Conservation (phyloP, 1,139 yeast genomes). For the Taphrina deformans region DNA sequence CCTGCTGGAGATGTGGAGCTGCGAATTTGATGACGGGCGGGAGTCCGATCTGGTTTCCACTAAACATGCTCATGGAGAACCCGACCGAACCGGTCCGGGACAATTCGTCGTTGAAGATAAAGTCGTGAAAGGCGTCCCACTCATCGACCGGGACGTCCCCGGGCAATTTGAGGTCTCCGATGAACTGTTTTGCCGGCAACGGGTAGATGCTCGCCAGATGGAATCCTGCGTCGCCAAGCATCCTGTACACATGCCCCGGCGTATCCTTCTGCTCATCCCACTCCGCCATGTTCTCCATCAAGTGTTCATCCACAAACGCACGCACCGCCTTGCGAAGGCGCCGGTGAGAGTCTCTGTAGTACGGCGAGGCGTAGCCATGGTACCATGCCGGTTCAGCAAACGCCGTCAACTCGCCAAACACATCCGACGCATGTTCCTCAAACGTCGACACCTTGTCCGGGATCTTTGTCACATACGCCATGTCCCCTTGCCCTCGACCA, state of each 20-base stretch:
- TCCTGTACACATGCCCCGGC: slow-evolving; percentile 40
- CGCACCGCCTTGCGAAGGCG: slow-evolving; percentile 48
- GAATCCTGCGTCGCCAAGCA: slow-evolving; percentile 18
- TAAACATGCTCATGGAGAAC: slow-evolving; percentile 41
- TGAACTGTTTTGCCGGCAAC: slow-evolving; percentile 49
- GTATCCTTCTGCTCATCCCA: slow-evolving; percentile 49
- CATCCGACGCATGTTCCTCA: slow-evolving; percentile 31
- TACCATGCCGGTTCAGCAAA: slow-evolving; percentile 51
- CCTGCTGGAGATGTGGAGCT: slow-evolving; percentile 42
- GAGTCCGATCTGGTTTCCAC: slow-evolving; percentile 45
- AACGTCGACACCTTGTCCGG: neutral
- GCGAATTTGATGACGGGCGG: slow-evolving; percentile 48
- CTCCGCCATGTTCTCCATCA: slow-evolving; percentile 48
- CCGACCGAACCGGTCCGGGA: slow-evolving; percentile 47
- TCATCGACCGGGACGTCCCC: slow-evolving; percentile 40
- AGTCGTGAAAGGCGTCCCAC: slow-evolving; percentile 91
- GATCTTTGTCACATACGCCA: slow-evolving; percentile 7
- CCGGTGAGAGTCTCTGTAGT: slow-evolving; percentile 48
- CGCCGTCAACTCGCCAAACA: slow-evolving; percentile 49
- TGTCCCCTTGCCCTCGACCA: too few relatives aligned
- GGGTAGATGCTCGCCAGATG: neutral
- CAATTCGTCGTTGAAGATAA: slow-evolving; percentile 65
- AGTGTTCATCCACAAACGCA: slow-evolving; percentile 47
- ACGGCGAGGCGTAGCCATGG: slow-evolving; percentile 46
- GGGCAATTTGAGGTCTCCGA: slow-evolving; percentile 37